Evolutionary conservation across 2,329 filamentous ascomycete species (phyloP).

Genomic region (Aspergillus terreus): DNA sequence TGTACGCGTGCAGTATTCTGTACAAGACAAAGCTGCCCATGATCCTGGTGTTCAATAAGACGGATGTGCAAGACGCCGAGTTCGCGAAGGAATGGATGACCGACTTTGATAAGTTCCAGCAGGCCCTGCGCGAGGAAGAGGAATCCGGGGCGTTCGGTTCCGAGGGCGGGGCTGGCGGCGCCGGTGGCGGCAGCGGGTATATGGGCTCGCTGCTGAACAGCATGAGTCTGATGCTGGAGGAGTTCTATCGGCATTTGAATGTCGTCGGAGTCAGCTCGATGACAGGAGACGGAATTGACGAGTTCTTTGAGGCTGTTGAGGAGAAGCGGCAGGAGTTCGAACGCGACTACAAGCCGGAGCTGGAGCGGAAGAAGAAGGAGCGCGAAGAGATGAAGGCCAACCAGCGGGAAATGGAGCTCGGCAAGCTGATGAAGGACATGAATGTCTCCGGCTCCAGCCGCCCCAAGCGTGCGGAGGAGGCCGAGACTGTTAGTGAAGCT

Average conservation of each 20-base stretch:
- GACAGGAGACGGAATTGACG: constrained; percentile 84
- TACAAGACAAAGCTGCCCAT: constrained; percentile 99
- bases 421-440: constrained; percentile 95
- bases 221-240: constrained; percentile 95
- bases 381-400: constrained; percentile 71
- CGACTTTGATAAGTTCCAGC: constrained; percentile 94
- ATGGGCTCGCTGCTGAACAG: constrained; percentile 95
- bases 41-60: constrained; percentile 99
- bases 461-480: constrained; percentile 22
- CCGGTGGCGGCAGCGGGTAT: constrained; percentile 78
- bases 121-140: constrained; percentile 76
- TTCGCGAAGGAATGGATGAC: constrained; percentile 99
- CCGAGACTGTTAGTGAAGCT: constrained; percentile 47
- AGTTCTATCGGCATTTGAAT: constrained; percentile 92
- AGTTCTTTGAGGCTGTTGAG: constrained; percentile 87
- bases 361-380: constrained; percentile 72
- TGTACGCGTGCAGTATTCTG: constrained; percentile 96
- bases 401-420: constrained; percentile 74
- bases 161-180: constrained; percentile 57
- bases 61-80: constrained; percentile 83
- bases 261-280: constrained; percentile 92
- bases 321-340: constrained; percentile 86
- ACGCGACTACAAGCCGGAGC: constrained; percentile 84
- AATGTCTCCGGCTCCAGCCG: constrained; percentile 48
- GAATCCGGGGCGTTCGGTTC: constrained; percentile 71